Conservation (phyloP, 1,139 yeast genomes). For the Geotrichum reessii region DNA sequence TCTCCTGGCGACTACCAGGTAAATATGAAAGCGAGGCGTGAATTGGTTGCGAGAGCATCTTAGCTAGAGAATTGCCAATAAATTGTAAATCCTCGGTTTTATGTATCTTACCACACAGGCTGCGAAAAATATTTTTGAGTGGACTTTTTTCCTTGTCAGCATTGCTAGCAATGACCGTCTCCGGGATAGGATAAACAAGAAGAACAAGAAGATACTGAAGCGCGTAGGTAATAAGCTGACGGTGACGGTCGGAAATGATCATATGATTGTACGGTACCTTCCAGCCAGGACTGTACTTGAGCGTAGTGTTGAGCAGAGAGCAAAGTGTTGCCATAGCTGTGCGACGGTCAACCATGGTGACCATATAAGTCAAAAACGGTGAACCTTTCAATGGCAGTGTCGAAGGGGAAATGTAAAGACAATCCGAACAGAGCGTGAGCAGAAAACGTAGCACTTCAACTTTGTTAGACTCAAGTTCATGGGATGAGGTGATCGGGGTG, state of each 20-base stretch:
- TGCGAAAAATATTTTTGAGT: slow-evolving; percentile 32
- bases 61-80: slow-evolving; percentile 38
- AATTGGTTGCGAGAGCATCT: slow-evolving; percentile 33
- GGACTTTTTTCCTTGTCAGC: slow-evolving; percentile 6
- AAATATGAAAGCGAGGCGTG: slow-evolving; percentile 32
- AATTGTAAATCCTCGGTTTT: slow-evolving; percentile 42
- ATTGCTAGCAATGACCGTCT: slow-evolving; percentile 7
- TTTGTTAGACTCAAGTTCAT: slow-evolving; percentile 56
- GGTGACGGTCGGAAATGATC: slow-evolving; percentile 45
- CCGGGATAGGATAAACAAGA: slow-evolving; percentile 61
- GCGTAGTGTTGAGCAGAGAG: slow-evolving; percentile 58
- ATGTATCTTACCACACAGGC: slow-evolving; percentile 36
- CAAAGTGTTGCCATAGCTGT: slow-evolving; percentile 51
- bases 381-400: slow-evolving; percentile 49
- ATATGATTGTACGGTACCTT: slow-evolving; percentile 38
- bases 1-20: slow-evolving; percentile 33
- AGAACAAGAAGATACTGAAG: slow-evolving; percentile 58
- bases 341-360: slow-evolving; percentile 49
- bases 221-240: slow-evolving; percentile 50
- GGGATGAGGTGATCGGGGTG: slow-evolving; percentile 41
- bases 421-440: slow-evolving; percentile 56
- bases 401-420: slow-evolving; percentile 51
- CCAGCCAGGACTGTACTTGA: slow-evolving; percentile 38
- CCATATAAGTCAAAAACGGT: slow-evolving; percentile 53
- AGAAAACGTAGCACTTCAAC: slow-evolving; percentile 60